These are phyloP conservation scores for Penicillium roqueforti DNA, from an alignment of 495 filamentous ascomycete species.

Conservation along the genomic window DNA sequence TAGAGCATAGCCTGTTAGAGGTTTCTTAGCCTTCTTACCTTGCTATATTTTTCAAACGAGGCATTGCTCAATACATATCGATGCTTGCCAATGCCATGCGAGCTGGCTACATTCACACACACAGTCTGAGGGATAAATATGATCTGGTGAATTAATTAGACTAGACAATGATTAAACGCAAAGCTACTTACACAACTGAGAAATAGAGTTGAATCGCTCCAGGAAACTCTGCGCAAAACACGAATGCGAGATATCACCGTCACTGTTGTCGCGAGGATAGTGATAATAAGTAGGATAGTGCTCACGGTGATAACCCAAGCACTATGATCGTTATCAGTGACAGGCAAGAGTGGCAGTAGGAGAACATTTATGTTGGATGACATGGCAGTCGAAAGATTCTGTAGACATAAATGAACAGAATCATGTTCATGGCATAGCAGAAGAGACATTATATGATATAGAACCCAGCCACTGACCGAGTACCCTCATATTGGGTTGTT, in stretches of 20 bases:
- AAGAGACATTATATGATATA: neutral
- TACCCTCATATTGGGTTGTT: neutral
- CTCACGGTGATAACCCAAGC: slow-evolving; percentile 14
- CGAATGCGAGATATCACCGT: slow-evolving; percentile 8
- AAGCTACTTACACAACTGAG: slow-evolving; percentile 3
- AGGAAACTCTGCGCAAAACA: slow-evolving; percentile 1
- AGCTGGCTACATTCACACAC: slow-evolving; percentile 11
- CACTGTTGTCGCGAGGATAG: slow-evolving; percentile 5
- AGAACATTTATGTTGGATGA: neutral
- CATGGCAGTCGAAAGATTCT: neutral
- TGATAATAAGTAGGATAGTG: slow-evolving; percentile 12
- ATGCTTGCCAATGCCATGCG: slow-evolving; percentile 9
- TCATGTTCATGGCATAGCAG: neutral
- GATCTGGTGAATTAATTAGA: neutral
- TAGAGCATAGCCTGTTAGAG: neutral
- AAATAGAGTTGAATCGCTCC: slow-evolving; percentile 3
- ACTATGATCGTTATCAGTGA: slow-evolving; percentile 9
- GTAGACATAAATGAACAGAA: neutral
- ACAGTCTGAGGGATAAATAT: slow-evolving; percentile 7
- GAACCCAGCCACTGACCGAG: neutral
- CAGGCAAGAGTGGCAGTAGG: slow-evolving; percentile 7
- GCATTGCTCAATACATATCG: neutral
- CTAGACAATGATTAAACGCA: neutral
- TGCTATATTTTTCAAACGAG: slow-evolving; percentile 6
- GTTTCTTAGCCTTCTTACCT: neutral